A percentile compares a stretch with the other conserved stretches of the same genome.
These are phyloP conservation scores for Teratosphaeria gauchensis DNA, from an alignment of 2,329 filamentous ascomycete species.

Conservation along the genomic window DNA sequence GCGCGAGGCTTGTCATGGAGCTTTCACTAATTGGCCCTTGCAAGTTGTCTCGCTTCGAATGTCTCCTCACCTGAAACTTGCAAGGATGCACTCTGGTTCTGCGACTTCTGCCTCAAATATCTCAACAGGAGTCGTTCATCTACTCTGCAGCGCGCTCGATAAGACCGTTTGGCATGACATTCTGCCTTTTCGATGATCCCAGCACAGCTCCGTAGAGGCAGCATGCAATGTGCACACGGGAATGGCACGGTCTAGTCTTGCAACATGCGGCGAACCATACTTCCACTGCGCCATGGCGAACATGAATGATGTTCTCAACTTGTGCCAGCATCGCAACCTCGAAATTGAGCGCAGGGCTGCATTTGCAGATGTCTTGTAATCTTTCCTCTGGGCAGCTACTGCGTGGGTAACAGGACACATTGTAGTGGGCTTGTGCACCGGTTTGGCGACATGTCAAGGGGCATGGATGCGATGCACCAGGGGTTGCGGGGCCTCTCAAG, in stretches of 20 bases:
- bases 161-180: neutral
- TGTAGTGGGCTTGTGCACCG: neutral
- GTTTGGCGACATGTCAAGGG: too few relatives aligned
- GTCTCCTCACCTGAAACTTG: neutral
- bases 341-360: neutral
- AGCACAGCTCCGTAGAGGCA: neutral
- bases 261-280: neutral
- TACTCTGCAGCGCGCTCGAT: neutral
- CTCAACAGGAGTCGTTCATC: too few relatives aligned
- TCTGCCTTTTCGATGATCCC: neutral
- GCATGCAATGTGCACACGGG: neutral
- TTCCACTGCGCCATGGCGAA: neutral
- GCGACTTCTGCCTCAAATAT: too few relatives aligned
- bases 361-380: neutral
- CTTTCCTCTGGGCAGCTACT: neutral
- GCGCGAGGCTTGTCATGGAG: neutral
- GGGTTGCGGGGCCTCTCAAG: too few relatives aligned
- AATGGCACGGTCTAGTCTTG: neutral
- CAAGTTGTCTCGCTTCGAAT: neutral
- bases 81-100: neutral
- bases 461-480: too few relatives aligned
- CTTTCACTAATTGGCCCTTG: neutral
- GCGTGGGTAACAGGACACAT: neutral
- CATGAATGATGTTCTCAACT: neutral
- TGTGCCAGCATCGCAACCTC: neutral